phyloP scores from a whole-genome alignment of 2,329 filamentous ascomycete species.

The Coniochaeta hoffmannii region DNA sequence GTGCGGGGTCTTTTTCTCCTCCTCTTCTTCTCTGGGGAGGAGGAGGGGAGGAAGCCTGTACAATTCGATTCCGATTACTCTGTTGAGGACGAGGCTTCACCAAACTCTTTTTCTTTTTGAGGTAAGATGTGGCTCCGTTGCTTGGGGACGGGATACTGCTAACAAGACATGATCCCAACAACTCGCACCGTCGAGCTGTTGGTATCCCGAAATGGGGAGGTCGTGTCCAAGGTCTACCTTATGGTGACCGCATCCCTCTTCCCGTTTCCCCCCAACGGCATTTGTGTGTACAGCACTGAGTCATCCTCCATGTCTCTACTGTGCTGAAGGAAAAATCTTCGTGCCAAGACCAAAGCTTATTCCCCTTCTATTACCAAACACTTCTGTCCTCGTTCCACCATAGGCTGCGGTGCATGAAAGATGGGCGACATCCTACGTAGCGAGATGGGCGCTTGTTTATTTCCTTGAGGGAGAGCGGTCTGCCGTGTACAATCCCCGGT shows the following conservation, averaged over 20 bases:
- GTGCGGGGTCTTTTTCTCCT: slow-evolving; percentile 15
- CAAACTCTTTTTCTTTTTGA: slow-evolving; percentile 11
- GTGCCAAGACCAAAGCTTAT: slow-evolving; percentile 2
- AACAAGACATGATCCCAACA: slow-evolving; percentile 8
- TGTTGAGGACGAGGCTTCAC: slow-evolving; percentile 23
- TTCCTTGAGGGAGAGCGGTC: no score
- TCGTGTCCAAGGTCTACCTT: no score
- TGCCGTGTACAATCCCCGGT: no score
- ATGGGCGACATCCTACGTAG: background rate
- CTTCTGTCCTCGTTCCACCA: background rate
- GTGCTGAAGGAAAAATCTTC: slow-evolving; percentile 4
- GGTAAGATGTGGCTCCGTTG: slow-evolving; percentile 13
- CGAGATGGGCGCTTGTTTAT: no score
- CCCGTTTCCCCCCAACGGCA: background rate
- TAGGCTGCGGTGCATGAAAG: slow-evolving; percentile 4
- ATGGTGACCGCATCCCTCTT: no score
- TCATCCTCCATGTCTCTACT: slow-evolving; percentile 1
- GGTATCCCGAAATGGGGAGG: no score
- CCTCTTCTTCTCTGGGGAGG: slow-evolving; percentile 5
- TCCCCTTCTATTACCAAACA: slow-evolving; percentile 4
- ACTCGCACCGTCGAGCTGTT: background rate
- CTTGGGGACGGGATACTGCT: slow-evolving; percentile 19
- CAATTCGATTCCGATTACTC: slow-evolving; percentile 26
- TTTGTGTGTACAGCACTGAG: slow-evolving; percentile 4
- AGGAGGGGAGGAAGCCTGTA: no score